These are phyloP conservation scores for Jaapia argillacea DNA, from an alignment of 768 basidiomycete species.

Conservation along the genomic window DNA sequence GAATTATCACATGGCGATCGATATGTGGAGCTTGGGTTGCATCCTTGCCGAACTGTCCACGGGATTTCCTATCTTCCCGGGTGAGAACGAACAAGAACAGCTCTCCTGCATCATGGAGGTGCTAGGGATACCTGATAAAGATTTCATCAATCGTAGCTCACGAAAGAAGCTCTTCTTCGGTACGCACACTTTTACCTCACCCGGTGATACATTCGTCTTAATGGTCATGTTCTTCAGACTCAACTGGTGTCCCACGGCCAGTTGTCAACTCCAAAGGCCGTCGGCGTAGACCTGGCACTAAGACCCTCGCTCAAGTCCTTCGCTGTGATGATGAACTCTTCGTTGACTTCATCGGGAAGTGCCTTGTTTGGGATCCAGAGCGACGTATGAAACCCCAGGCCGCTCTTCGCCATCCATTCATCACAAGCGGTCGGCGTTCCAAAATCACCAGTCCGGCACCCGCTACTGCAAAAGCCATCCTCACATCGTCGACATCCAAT, in stretches of 20 bases:
- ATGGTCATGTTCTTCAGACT: slow-evolving; percentile 40
- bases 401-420: slow-evolving; percentile 86
- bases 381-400: slow-evolving; percentile 88
- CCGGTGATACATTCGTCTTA: slow-evolving; percentile 4
- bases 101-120: slow-evolving; percentile 99
- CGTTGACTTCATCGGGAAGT: slow-evolving; percentile 94
- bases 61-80: slow-evolving; percentile 97
- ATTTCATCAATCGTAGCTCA: slow-evolving; percentile 88
- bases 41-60: slow-evolving; percentile 96
- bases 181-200: slow-evolving; percentile 25
- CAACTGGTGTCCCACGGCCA: slow-evolving; percentile 85
- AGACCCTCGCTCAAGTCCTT: slow-evolving; percentile 81
- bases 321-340: slow-evolving; percentile 92
- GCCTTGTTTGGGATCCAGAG: slow-evolving; percentile 98
- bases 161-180: slow-evolving; percentile 96
- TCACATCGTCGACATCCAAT: slow-evolving; percentile 45
- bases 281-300: slow-evolving; percentile 83
- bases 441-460: slow-evolving; percentile 35
- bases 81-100: slow-evolving; percentile 98
- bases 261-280: slow-evolving; percentile 97
- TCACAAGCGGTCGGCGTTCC: slow-evolving; percentile 52
- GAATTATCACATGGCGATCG: slow-evolving; percentile 99
- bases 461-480: slow-evolving; percentile 39
- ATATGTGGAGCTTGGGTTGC: slow-evolving; percentile 99
- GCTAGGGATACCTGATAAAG: slow-evolving; percentile 89